Conservation (phyloP, 441 rosid genomes). For the Melastoma candidum region DNA sequence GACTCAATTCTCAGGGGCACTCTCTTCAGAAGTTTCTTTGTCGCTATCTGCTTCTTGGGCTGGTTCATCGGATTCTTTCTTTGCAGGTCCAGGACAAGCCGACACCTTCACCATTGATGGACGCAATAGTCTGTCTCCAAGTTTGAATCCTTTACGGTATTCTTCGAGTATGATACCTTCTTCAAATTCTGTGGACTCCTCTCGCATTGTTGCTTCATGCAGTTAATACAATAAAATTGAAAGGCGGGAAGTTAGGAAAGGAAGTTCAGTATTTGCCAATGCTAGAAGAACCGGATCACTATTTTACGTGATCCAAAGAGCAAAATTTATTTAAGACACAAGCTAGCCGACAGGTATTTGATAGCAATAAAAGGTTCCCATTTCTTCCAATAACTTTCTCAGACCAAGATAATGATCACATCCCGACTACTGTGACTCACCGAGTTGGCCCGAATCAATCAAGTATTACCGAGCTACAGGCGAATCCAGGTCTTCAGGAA, state of each 20-base stretch:
- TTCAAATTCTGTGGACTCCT: constrained; percentile 66
- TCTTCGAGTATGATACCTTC: constrained; percentile 74
- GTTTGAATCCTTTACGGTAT: constrained; percentile 74
- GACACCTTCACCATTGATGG: constrained; percentile 98
- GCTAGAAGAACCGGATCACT: no score
- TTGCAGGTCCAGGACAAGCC: constrained; percentile 90
- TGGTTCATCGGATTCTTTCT: constrained; percentile 26
- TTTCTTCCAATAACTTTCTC: neutral
- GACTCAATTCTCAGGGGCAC: constrained; percentile 26
- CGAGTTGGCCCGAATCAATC: constrained; percentile 48
- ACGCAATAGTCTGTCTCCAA: constrained; percentile 78
- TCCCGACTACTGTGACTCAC: constrained; percentile 26
- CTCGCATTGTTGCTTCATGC: constrained; percentile 93
- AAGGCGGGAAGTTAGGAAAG: constrained; percentile 14
- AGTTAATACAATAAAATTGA: constrained; percentile 20
- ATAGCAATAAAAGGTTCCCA: neutral
- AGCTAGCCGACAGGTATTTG: no score
- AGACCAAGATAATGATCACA: constrained; percentile 3
- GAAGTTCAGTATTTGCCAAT: neutral
- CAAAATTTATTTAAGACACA: no score
- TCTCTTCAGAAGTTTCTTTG: constrained; percentile 22
- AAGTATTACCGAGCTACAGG: constrained; percentile 30
- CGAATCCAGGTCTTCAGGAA: constrained; percentile 46
- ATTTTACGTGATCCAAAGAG: neutral
- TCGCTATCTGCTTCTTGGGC: constrained; percentile 21